Percentiles rank a stretch among this genome's conserved stretches.
Evolutionary conservation across 2,329 filamentous ascomycete species (phyloP).

Genomic region (Erysiphe pulchra): DNA sequence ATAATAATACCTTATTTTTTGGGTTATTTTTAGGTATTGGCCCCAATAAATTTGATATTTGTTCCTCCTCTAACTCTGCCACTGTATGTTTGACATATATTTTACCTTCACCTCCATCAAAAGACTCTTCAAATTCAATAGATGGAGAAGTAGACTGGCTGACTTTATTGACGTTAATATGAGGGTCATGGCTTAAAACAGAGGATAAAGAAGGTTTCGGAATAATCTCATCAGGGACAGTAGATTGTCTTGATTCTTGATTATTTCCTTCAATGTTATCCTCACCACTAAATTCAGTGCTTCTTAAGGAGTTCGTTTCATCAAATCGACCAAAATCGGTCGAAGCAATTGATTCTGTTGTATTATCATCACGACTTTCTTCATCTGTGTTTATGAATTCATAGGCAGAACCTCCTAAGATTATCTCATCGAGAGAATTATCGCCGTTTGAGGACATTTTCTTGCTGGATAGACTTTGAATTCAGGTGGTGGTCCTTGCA

Average conservation of each 20-base stretch:
- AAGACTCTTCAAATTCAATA: constrained; percentile 21
- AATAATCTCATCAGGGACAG: constrained; percentile 8
- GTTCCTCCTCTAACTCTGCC: constrained; percentile 17
- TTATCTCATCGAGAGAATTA: constrained; percentile 9
- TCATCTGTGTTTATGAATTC: constrained; percentile 14
- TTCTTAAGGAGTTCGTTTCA: constrained; percentile 14
- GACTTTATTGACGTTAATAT: constrained; percentile 9
- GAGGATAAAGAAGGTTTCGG: constrained; percentile 11
- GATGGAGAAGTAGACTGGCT: constrained; percentile 13
- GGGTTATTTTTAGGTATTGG: constrained; percentile 13
- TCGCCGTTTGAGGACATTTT: constrained; percentile 12
- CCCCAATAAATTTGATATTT: constrained; percentile 15
- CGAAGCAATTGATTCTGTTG: constrained; percentile 14
- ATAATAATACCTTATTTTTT: constrained; percentile 17
- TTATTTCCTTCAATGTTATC: constrained; percentile 12
- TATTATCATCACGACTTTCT: constrained; percentile 13
- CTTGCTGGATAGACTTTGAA: constrained; percentile 7
- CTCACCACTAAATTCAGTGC: constrained; percentile 13
- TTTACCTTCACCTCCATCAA: constrained; percentile 14
- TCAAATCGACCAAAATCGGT: constrained; percentile 13
- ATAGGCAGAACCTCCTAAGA: constrained; percentile 12
- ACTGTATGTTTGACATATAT: constrained; percentile 23
- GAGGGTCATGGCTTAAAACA: constrained; percentile 11
- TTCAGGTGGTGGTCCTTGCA: constrained; percentile 10
- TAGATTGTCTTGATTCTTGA: constrained; percentile 1